Evolutionary conservation across 495 filamentous ascomycete species (phyloP).

Genomic region (Neurospora terricola): DNA sequence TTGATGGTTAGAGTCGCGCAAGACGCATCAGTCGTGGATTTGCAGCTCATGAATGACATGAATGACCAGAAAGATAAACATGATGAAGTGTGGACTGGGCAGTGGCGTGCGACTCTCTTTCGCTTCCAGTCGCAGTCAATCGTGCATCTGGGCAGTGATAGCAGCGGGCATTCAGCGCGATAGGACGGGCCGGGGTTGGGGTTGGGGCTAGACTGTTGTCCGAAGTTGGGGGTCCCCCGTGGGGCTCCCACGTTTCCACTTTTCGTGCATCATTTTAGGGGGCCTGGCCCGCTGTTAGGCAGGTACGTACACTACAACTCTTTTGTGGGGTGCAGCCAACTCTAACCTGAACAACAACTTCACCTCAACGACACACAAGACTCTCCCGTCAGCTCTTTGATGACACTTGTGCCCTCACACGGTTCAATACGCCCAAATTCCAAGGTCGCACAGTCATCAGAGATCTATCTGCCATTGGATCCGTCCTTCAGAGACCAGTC

Average conservation of each 20-base stretch:
- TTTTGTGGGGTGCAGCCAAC: background rate
- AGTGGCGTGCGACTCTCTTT: background rate
- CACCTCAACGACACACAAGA: background rate
- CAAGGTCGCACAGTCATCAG: background rate
- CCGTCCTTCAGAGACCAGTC: background rate
- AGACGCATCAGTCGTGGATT: background rate
- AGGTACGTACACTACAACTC: background rate
- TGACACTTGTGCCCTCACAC: background rate
- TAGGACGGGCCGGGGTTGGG: background rate
- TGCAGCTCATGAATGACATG: background rate
- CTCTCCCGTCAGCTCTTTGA: background rate
- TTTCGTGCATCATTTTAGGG: background rate
- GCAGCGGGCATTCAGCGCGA: background rate
- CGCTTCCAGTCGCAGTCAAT: background rate
- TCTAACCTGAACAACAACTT: background rate
- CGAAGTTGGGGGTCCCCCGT: background rate
- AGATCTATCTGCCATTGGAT: background rate
- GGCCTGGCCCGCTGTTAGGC: background rate
- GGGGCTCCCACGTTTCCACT: background rate
- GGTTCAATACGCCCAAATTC: background rate
- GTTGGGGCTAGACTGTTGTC: background rate
- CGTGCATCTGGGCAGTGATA: background rate
- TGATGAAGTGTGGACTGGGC: background rate
- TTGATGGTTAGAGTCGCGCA: background rate
- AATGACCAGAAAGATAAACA: background rate